A percentile compares a stretch with the other conserved stretches of the same genome.
Conservation (phyloP, 768 basidiomycete genomes). For the Dioszegia aurantiaca region DNA sequence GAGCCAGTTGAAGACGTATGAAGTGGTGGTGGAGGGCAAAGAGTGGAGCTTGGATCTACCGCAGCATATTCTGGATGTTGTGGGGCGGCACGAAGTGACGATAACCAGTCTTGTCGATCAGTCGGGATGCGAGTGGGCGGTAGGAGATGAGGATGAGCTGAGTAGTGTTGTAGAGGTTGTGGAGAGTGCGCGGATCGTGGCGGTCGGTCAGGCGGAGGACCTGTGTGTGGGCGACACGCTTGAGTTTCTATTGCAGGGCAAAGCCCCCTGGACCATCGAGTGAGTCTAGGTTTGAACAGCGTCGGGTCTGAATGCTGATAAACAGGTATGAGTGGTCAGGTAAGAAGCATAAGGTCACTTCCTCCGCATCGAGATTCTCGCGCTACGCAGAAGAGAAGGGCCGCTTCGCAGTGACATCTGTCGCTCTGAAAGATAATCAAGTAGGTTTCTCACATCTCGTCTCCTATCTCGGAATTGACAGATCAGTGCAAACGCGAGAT, state of each 20-base stretch:
- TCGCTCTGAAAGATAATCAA: slow-evolving; percentile 87
- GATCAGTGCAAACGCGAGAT: slow-evolving; percentile 62
- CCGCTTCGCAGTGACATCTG: slow-evolving; percentile 76
- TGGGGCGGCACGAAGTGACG: slow-evolving; percentile 75
- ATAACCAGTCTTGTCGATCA: slow-evolving; percentile 77
- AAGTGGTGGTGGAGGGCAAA: slow-evolving; percentile 53
- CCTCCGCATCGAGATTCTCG: slow-evolving; percentile 79
- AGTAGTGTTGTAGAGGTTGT: slow-evolving; percentile 72
- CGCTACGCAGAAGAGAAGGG: slow-evolving; percentile 76
- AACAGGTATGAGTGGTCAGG: slow-evolving; percentile 76
- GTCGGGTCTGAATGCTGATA: slow-evolving; percentile 3
- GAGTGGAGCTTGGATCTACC: slow-evolving; percentile 70
- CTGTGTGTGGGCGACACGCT: slow-evolving; percentile 86
- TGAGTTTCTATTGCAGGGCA: slow-evolving; percentile 91
- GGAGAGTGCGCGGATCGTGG: slow-evolving; percentile 87
- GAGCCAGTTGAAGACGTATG: slow-evolving; percentile 59
- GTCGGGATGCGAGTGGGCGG: slow-evolving; percentile 70
- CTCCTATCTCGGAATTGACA: too few species aligned
- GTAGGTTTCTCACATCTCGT: too few species aligned
- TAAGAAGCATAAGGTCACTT: slow-evolving; percentile 68
- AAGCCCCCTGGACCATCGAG: slow-evolving; percentile 84
- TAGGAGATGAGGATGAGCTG: slow-evolving; percentile 59
- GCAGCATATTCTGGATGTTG: slow-evolving; percentile 67
- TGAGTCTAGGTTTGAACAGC: slow-evolving; percentile 16
- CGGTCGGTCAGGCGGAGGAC: slow-evolving; percentile 72